Conservation (phyloP, 139 green algal species). For the Dunaliella sp. region DNA sequence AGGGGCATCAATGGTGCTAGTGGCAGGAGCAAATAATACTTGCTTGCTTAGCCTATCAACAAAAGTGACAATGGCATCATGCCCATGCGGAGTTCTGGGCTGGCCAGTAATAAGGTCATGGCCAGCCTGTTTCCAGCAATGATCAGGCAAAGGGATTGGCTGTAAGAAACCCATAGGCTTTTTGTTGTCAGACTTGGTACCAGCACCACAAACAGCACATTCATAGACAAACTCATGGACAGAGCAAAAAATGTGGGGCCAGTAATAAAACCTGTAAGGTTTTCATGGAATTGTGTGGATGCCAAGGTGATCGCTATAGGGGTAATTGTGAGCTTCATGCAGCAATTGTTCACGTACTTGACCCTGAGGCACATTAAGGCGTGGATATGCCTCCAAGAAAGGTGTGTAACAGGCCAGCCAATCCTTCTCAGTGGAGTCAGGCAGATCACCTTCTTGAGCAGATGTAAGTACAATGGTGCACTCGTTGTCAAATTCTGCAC, state of each 20-base stretch:
- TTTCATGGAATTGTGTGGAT: neutral
- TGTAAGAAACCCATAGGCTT: slow-evolving; percentile 34
- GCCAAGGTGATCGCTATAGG: slow-evolving; percentile 4
- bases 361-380: too few relatives aligned
- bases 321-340: too few relatives aligned
- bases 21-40: slow-evolving; percentile 42
- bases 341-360: too few relatives aligned
- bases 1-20: slow-evolving; percentile 23
- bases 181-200: slow-evolving; percentile 22
- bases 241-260: slow-evolving; percentile 21
- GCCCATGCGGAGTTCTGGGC: slow-evolving; percentile 16
- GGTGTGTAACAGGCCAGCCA: too few relatives aligned
- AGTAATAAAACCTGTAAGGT: slow-evolving; percentile 18
- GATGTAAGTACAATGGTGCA: too few relatives aligned
- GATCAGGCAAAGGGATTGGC: slow-evolving; percentile 40
- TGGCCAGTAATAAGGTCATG: slow-evolving; percentile 63
- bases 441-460: too few relatives aligned
- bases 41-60: slow-evolving; percentile 61
- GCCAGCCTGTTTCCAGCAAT: slow-evolving; percentile 41
- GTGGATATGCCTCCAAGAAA: too few relatives aligned
- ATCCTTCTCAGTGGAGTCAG: too few relatives aligned
- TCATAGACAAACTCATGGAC: slow-evolving; percentile 26
- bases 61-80: slow-evolving; percentile 52
- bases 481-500: too few relatives aligned
- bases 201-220: slow-evolving; percentile 43